Percentiles rank a stretch among this genome's conserved stretches.
Conservation (phyloP, 352 stramenopile species). For the Peronosclerospora sorghi region DNA sequence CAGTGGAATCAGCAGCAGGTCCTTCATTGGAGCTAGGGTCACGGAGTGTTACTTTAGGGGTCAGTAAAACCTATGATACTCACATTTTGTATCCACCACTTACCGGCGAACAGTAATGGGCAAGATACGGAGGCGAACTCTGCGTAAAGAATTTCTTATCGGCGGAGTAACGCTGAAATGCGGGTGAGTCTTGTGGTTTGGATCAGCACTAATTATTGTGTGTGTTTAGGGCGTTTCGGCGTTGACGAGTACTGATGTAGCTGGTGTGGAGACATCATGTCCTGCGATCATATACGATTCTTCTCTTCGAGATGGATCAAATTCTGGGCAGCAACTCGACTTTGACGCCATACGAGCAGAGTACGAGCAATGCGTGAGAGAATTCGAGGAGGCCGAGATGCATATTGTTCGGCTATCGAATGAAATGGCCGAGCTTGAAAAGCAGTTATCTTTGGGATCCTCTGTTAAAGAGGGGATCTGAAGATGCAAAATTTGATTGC, state of each 20-base stretch:
- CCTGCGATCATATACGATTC: conserved; percentile 1
- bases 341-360: conserved; percentile 20
- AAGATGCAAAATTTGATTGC: conserved; percentile 2
- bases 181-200: neutral
- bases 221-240: conserved; percentile 12
- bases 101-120: too few relatives aligned
- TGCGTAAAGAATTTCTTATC: too few relatives aligned
- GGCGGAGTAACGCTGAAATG: too few relatives aligned
- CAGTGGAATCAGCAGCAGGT: conserved; percentile 1
- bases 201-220: conserved; percentile 11
- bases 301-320: neutral
- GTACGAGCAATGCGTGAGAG: conserved; percentile 19
- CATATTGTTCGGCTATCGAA: conserved; percentile 17
- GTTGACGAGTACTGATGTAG: neutral
- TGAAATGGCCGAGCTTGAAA: conserved; percentile 23
- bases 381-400: conserved; percentile 17
- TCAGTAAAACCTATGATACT: conserved; percentile 24
- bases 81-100: conserved; percentile 7
- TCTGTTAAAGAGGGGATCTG: conserved; percentile 3
- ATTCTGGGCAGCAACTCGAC: conserved; percentile 5
- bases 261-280: neutral
- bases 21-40: conserved; percentile 2
- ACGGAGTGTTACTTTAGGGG: conserved; percentile 11
- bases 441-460: conserved; percentile 6
- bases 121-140: too few relatives aligned